Base-by-base conservation (phyloP, 179 eudicot genomes). In the Spinacia oleracea region DNA sequence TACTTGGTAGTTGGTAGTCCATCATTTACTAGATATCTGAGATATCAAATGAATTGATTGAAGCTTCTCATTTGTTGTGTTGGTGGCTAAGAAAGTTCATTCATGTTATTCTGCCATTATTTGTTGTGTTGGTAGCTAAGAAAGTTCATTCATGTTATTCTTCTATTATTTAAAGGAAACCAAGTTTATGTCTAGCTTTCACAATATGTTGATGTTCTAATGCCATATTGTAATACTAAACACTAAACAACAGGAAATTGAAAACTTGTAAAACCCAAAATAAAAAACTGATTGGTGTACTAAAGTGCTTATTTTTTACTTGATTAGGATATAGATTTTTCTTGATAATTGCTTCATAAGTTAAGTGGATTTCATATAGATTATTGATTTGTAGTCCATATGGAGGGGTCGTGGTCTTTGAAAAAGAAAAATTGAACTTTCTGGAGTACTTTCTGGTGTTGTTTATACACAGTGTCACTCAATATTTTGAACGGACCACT, bases 131-230 rank as follows among this genome's bases (percentile, higher is more conserved):
- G 46, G n/a, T 15, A 2, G 0, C 45, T 27, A 55, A 25, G 43
- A 40, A 27, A 38, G 56, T 69, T 40, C 42, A 10, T 40, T 34
- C 8, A 7, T 11, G 0, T 1, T 20, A 45, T 56, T 10, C n/a
- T 70, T n/a, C n/a, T n/a, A 27, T 72, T 56, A 23, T 38, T 67
- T 21, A 55, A 66, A 77, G 23, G 40, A 11, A 69, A 23, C 48
- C 42, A 59, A 43, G 35, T 38, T 23, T 55, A 35, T 48, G 0
- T 46, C 51, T 8, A 46, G 15, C 10, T 46, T 46, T 46, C 15
- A 6, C 51, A n/a, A 46, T 46, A 46, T 6, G 1, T 46, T 8
- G 51, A 46, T 46, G 51, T n/a, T 46, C 45, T 42, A 1, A 42
- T 42, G 45, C 45, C 45, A 42, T 5, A 42, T 42, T 4, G 5